Percentiles rank a stretch among this genome's conserved stretches.
phyloP scores from a whole-genome alignment of 2,329 filamentous ascomycete species.

The Fusarium mangiferae region DNA sequence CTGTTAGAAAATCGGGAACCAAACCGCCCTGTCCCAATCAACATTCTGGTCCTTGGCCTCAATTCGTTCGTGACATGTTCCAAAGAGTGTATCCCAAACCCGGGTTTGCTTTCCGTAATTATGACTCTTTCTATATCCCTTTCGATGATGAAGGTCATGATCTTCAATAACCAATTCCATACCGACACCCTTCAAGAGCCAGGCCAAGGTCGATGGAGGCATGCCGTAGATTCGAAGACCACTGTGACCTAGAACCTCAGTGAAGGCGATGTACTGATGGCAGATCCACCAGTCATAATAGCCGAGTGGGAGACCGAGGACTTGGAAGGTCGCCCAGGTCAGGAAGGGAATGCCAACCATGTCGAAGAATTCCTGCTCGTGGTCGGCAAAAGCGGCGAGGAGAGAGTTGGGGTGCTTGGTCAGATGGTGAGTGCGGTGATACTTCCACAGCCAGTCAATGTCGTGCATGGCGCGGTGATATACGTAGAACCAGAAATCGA shows the following conservation, averaged over 20 bases:
- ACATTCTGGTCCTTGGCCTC: conserved; percentile 8
- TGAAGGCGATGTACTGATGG: conserved; percentile 31
- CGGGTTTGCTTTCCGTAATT: conserved; percentile 30
- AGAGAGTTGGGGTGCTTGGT: conserved; percentile 30
- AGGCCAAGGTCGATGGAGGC: conserved; percentile 18
- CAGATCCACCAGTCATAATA: conserved; percentile 33
- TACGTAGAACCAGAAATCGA: conserved; percentile 31
- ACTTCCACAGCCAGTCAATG: conserved; percentile 25
- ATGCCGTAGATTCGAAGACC: conserved; percentile 21
- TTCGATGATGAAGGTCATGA: conserved; percentile 28
- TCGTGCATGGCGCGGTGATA: conserved; percentile 34
- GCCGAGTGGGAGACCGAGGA: conserved; percentile 13
- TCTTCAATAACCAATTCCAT: conserved; percentile 22
- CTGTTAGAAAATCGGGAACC: not conserved
- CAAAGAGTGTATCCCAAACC: conserved; percentile 24
- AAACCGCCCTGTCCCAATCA: conserved; percentile 8
- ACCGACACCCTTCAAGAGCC: not conserved
- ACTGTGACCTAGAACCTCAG: conserved; percentile 24
- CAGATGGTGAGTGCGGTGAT: conserved; percentile 27
- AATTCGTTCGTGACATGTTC: conserved; percentile 21
- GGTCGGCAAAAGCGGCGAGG: conserved; percentile 22
- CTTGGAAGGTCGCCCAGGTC: conserved; percentile 15
- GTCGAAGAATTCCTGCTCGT: conserved; percentile 33
- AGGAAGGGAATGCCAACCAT: conserved; percentile 27
- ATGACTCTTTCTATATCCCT: conserved; percentile 29